phyloP scores from a whole-genome alignment of 2,329 filamentous ascomycete genomes.

The Didymellaceae sp. region DNA sequence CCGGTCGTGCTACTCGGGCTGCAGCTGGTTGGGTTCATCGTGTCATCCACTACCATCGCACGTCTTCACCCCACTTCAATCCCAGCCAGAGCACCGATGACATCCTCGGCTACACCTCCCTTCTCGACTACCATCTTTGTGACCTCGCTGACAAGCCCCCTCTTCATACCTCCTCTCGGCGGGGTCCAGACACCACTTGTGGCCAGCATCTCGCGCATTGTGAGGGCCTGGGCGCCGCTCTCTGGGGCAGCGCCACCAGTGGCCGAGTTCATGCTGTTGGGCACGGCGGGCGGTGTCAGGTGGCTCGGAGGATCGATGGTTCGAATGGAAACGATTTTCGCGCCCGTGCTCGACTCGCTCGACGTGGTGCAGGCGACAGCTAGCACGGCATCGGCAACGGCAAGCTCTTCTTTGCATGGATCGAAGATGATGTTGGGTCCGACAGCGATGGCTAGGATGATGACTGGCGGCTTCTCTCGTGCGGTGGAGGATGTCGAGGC shows the following conservation, averaged over 20 bases:
- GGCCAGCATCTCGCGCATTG: conserved; percentile 63
- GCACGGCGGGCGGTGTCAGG: conserved; percentile 56
- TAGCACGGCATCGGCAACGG: conserved; percentile 87
- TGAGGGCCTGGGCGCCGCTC: conserved; percentile 50
- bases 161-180: conserved; percentile 81
- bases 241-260: conserved; percentile 50
- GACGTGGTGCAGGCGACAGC: conserved; percentile 75
- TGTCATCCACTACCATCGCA: background rate
- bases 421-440: conserved; percentile 93
- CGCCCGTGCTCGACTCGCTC: conserved; percentile 26
- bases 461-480: conserved; percentile 75
- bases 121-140: conserved; percentile 77
- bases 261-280: conserved; percentile 55
- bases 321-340: conserved; percentile 53
- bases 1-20: no score
- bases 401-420: conserved; percentile 86
- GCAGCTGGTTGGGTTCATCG: background rate
- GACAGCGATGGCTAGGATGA: conserved; percentile 86
- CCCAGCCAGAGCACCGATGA: conserved; percentile 78
- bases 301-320: conserved; percentile 59
- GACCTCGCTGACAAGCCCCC: conserved; percentile 73
- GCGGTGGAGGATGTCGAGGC: conserved; percentile 5
- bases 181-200: conserved; percentile 80
- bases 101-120: conserved; percentile 84
- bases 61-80: conserved; percentile 60